phyloP scores from a whole-genome alignment of 805 yeast genomes.

The Saccharomycopsis fibuligera region DNA sequence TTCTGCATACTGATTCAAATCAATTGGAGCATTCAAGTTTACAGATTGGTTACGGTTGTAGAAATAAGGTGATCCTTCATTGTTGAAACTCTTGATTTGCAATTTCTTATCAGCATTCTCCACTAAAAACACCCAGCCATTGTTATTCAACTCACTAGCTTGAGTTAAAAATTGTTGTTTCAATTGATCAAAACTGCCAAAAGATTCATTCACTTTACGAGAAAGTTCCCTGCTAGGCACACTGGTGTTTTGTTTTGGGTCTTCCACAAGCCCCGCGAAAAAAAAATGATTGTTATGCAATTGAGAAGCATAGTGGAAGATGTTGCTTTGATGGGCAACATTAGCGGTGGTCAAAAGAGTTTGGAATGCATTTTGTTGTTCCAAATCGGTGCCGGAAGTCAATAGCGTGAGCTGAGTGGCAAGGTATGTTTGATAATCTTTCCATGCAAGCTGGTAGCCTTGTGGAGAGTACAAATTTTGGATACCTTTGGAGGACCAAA shows the following conservation, averaged over 20 bases:
- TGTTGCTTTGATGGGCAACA: slow-evolving; percentile 55
- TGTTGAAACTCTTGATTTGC: slow-evolving; percentile 49
- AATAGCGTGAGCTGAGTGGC: slow-evolving; percentile 54
- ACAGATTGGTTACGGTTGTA: slow-evolving; percentile 62
- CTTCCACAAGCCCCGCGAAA: slow-evolving; percentile 50
- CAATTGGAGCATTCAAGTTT: slow-evolving; percentile 72
- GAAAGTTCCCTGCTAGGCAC: slow-evolving; percentile 33
- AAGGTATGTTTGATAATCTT: slow-evolving; percentile 63
- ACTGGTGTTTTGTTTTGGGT: slow-evolving; percentile 23
- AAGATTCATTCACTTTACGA: slow-evolving; percentile 32
- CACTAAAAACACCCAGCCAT: slow-evolving; percentile 72
- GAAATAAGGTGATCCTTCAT: slow-evolving; percentile 74
- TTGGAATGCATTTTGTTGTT: slow-evolving; percentile 68
- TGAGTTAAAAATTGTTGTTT: slow-evolving; percentile 41
- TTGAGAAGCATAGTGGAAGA: slow-evolving; percentile 87
- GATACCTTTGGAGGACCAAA: slow-evolving; percentile 44
- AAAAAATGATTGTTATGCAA: slow-evolving; percentile 84
- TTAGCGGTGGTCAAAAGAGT: slow-evolving; percentile 61
- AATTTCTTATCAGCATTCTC: slow-evolving; percentile 58
- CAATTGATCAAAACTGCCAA: slow-evolving; percentile 44
- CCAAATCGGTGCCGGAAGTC: slow-evolving; percentile 76
- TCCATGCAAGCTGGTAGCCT: slow-evolving; percentile 76
- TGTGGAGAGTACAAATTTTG: slow-evolving; percentile 55
- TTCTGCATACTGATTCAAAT: slow-evolving; percentile 44
- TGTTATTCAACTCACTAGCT: slow-evolving; percentile 45